A percentile compares a stretch with the other conserved stretches of the same genome.
Evolutionary conservation across 2,329 filamentous ascomycete species (phyloP).

Genomic region (Talaromyces sp.): DNA sequence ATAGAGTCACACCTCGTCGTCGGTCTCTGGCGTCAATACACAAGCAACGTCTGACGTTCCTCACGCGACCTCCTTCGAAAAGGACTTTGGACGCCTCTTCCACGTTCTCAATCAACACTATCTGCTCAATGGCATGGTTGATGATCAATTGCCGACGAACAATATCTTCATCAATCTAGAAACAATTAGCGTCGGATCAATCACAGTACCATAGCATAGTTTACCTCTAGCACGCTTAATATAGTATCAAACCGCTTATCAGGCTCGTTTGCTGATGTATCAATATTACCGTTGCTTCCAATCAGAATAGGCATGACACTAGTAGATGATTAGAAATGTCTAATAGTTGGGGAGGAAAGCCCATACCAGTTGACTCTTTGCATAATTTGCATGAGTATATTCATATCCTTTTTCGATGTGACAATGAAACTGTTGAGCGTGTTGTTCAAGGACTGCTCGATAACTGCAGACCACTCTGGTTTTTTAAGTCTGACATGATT

Average conservation of each 20-base stretch:
- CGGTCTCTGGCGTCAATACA: slow-evolving; percentile 62
- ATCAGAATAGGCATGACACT: slow-evolving; percentile 62
- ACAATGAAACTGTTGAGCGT: slow-evolving; percentile 77
- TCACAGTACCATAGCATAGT: slow-evolving; percentile 20
- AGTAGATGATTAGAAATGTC: slow-evolving; percentile 26
- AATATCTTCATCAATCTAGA: slow-evolving; percentile 69
- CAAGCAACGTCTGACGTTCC: slow-evolving; percentile 68
- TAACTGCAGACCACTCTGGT: slow-evolving; percentile 75
- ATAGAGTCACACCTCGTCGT: slow-evolving; percentile 60
- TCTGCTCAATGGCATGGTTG: slow-evolving; percentile 76
- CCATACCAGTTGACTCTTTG: slow-evolving; percentile 53
- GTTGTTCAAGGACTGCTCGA: slow-evolving; percentile 73
- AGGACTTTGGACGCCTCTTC: slow-evolving; percentile 67
- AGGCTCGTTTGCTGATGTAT: slow-evolving; percentile 69
- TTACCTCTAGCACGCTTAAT: slow-evolving; percentile 66
- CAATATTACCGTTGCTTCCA: slow-evolving; percentile 52
- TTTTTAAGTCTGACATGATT: slow-evolving; percentile 71
- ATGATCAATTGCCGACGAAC: slow-evolving; percentile 83
- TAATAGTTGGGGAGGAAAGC: slow-evolving; percentile 6
- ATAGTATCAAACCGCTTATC: slow-evolving; percentile 70
- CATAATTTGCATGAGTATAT: slow-evolving; percentile 65
- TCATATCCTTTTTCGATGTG: slow-evolving; percentile 70
- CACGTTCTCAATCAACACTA: slow-evolving; percentile 69
- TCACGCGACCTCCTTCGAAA: slow-evolving; percentile 58
- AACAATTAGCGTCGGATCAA: background rate